These are phyloP conservation scores for Ruellia speciosa DNA, from an alignment of 305 asterid species.

Conservation along the genomic window DNA sequence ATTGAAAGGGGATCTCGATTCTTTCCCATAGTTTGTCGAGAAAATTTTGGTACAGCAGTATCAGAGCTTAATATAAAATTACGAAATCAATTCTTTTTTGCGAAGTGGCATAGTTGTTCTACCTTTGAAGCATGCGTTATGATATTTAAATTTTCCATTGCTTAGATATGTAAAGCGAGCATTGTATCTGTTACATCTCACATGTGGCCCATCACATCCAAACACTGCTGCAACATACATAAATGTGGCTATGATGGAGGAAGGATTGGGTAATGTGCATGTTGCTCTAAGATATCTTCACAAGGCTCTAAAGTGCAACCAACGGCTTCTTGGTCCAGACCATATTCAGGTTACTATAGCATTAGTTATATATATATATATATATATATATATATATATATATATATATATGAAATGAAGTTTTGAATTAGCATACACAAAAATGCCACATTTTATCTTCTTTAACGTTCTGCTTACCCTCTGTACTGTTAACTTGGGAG, in stretches of 20 bases:
- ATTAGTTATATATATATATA: constrained; percentile 11
- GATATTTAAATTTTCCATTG: constrained; percentile 23
- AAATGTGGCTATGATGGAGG: constrained; percentile 99
- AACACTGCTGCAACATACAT: constrained; percentile 98
- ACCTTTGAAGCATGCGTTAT: constrained; percentile 2
- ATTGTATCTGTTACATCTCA: constrained; percentile 81
- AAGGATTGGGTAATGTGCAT: constrained; percentile 96
- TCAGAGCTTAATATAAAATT: constrained; percentile 3
- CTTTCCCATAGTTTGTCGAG: too few species aligned
- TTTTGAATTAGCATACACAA: constrained; percentile 14
- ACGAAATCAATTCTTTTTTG: constrained; percentile 9
- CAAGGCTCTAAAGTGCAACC: constrained; percentile 98
- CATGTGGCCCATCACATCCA: constrained; percentile 98
- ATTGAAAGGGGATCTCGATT: too few species aligned
- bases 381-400: constrained; percentile 5
- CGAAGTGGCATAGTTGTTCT: constrained; percentile 13
- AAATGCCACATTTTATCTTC: background rate
- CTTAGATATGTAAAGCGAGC: constrained; percentile 92
- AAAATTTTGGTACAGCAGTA: background rate
- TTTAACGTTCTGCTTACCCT: background rate
- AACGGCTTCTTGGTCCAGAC: constrained; percentile 96
- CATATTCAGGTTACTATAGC: constrained; percentile 76
- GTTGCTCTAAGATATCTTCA: constrained; percentile 98
- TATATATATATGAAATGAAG: constrained; percentile 2
- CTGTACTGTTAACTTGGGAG: constrained; percentile 15